Evolutionary conservation across 495 filamentous ascomycete species (phyloP), one percentile per base, ranked within the genome.

Genomic region (Aspergillus baeticus): DNA sequence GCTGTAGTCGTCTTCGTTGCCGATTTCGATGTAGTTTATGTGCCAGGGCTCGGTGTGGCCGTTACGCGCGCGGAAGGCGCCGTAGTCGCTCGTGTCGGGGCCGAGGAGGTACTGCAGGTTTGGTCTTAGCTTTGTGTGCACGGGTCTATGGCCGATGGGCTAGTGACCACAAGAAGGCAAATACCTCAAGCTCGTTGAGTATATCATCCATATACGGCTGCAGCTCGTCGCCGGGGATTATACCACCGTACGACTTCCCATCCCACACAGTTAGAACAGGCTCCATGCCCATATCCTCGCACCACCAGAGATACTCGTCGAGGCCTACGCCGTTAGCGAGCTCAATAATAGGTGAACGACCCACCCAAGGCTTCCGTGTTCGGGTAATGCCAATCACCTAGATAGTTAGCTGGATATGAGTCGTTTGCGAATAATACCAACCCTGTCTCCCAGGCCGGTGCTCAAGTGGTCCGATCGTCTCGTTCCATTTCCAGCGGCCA

Each of bases 401-500:
- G 5, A 0, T n/a, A 41, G 61, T 44, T 29, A 45, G n/a, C n/a
- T n/a, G n/a, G n/a, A n/a, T n/a, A n/a, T n/a, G n/a, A n/a, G n/a
- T n/a, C n/a, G n/a, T n/a, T n/a, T n/a, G n/a, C n/a, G n/a, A n/a
- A n/a, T 21, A n/a, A n/a, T 3, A 52, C 58, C 49, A 34, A 62
- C 63, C 54, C 3, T 80, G 67, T 54, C 82, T 74, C 31, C 86
- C 86, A 0, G 85, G 83, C 8, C 87, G 76, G 42, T 87, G 69
- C 26, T 79, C 82, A 2, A 88, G 70, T 0, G 82, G 80, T 0
- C 87, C 87, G 44, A 90, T 80, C 2, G 84, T 87, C 51, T 81
- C 72, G 61, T 87, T 85, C 87, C 87, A 90, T 39, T 83, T 79
- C 84, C 86, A 90, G 58, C 77, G 75, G 39, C 70, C 64, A 11